These are phyloP conservation scores for Osmanthus fragrans DNA, from an alignment of 257 asterid species.

Conservation along the genomic window DNA sequence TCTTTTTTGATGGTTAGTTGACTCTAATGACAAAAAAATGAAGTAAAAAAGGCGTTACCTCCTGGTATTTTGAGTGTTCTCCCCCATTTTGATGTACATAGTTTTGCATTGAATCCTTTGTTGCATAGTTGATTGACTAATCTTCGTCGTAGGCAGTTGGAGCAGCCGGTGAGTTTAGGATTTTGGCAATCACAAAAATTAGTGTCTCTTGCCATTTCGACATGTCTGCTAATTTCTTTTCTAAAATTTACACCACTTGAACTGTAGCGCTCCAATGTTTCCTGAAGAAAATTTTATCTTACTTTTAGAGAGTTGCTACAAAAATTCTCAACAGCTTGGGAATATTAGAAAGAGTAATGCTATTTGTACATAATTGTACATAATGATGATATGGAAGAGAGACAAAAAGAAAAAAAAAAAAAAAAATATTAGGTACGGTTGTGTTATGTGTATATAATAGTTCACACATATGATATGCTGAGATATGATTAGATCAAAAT, in stretches of 20 bases:
- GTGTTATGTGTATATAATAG: too few relatives aligned
- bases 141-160: constrained; percentile 39
- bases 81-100: constrained; percentile 53
- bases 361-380: too few relatives aligned
- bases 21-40: background rate
- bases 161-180: constrained; percentile 30
- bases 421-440: too few relatives aligned
- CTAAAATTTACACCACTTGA: constrained; percentile 39
- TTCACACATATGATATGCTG: too few relatives aligned
- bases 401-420: too few relatives aligned
- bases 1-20: background rate
- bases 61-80: constrained; percentile 44
- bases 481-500: too few relatives aligned
- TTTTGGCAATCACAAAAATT: constrained; percentile 33
- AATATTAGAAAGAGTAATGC: too few relatives aligned
- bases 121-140: constrained; percentile 35
- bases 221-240: constrained; percentile 33
- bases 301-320: background rate
- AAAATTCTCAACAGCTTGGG: too few relatives aligned
- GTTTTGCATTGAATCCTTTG: constrained; percentile 46
- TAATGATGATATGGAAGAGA: too few relatives aligned
- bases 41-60: constrained; percentile 25
- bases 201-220: constrained; percentile 30
- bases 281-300: constrained; percentile 28
- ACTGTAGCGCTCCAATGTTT: constrained; percentile 43